A percentile compares a stretch with the other conserved stretches of the same genome.
phyloP scores from a whole-genome alignment of 352 stramenopile species.

The Phytophthora meadii region DNA sequence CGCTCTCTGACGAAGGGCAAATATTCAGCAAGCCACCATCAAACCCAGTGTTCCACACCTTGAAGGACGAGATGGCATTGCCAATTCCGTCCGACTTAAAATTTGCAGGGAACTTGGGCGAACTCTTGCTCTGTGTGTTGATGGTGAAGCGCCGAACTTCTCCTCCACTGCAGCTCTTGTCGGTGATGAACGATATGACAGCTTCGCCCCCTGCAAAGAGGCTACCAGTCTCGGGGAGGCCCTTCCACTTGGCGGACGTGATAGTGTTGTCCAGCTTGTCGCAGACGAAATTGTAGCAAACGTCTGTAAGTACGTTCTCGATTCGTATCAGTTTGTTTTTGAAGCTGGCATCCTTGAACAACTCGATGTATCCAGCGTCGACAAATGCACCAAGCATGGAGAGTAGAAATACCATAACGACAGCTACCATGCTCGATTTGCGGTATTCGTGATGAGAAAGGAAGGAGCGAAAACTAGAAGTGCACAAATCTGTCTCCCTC shows the following conservation, averaged over 20 bases:
- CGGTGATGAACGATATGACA: conserved; percentile 13
- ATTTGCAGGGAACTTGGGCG: conserved; percentile 8
- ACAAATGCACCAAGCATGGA: background rate
- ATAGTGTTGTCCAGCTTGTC: conserved; percentile 13
- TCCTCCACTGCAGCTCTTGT: conserved; percentile 8
- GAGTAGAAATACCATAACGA: background rate
- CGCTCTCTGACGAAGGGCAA: background rate
- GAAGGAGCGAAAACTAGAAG: background rate
- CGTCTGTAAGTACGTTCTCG: conserved; percentile 3
- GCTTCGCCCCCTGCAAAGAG: conserved; percentile 2
- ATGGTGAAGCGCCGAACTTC: conserved; percentile 7
- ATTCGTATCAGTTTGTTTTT: conserved; percentile 18
- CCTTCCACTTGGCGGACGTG: conserved; percentile 21
- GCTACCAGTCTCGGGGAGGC: conserved; percentile 5
- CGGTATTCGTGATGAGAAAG: background rate
- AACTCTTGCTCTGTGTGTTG: conserved; percentile 6
- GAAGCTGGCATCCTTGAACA: conserved; percentile 20
- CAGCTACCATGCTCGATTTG: background rate
- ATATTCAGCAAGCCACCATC: conserved; percentile 4
- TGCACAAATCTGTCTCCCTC: too few relatives aligned
- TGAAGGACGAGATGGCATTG: conserved; percentile 16
- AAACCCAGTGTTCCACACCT: conserved; percentile 6
- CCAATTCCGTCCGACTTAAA: conserved; percentile 11
- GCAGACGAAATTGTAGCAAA: conserved; percentile 24
- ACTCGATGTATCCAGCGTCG: conserved; percentile 16